A percentile compares a stretch with the other conserved stretches of the same genome.
phyloP scores from a whole-genome alignment of 352 stramenopile genomes.

The Phytophthora hibernalis region DNA sequence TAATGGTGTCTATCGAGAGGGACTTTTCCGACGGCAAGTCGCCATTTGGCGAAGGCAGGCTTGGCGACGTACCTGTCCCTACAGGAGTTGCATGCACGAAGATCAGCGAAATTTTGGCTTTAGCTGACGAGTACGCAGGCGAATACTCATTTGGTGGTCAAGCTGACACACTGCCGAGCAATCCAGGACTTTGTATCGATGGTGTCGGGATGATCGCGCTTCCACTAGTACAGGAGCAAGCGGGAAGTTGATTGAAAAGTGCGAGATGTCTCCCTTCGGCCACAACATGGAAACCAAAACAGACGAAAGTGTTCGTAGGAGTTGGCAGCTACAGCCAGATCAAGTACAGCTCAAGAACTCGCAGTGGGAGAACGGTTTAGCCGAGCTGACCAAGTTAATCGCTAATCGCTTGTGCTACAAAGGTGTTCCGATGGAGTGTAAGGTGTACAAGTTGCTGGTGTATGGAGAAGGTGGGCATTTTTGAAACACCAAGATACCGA shows the following conservation, averaged over 20 bases:
- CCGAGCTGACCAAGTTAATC: slow-evolving; percentile 4
- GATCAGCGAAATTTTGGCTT: slow-evolving; percentile 18
- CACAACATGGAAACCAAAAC: slow-evolving; percentile 14
- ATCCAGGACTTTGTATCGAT: slow-evolving; percentile 1
- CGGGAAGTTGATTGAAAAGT: slow-evolving; percentile 18
- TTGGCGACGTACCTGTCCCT: slow-evolving; percentile 8
- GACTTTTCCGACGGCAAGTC: slow-evolving; percentile 9
- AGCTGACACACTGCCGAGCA: slow-evolving; percentile 9
- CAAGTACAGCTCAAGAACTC: slow-evolving; percentile 18
- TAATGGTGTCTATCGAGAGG: slow-evolving; percentile 5
- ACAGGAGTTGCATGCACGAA: slow-evolving; percentile 1
- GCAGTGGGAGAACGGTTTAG: slow-evolving; percentile 3
- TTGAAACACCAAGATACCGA: slow-evolving; percentile 52
- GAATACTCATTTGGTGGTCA: slow-evolving; percentile 29
- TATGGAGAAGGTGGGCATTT: slow-evolving; percentile 52
- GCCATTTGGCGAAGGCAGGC: slow-evolving; percentile 16
- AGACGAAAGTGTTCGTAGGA: slow-evolving; percentile 20
- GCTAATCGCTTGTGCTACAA: slow-evolving; percentile 9
- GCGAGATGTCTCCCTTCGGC: slow-evolving; percentile 26
- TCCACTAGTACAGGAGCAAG: slow-evolving; percentile 1
- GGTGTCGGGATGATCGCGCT: slow-evolving; percentile 11
- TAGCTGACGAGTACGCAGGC: slow-evolving; percentile 9
- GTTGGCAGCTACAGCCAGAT: slow-evolving; percentile 18
- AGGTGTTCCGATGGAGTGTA: slow-evolving; percentile 5
- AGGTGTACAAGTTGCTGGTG: slow-evolving; percentile 55